These are phyloP conservation scores for Syncephalastrum monosporum DNA, from an alignment of 371 early-diverging fungal genomes.

Conservation along the genomic window DNA sequence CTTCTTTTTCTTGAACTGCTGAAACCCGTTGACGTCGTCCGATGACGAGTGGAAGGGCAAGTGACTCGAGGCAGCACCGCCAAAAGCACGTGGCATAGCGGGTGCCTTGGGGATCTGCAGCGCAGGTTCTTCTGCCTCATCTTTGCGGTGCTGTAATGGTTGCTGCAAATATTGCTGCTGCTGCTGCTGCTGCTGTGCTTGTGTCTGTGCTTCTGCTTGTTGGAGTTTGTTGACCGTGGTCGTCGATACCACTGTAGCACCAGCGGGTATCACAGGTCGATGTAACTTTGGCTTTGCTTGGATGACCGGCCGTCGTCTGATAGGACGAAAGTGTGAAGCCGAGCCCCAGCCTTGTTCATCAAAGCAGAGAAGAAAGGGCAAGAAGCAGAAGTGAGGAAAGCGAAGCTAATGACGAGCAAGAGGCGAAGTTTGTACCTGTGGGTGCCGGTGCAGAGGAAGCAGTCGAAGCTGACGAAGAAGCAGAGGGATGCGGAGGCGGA, in stretches of 20 bases:
- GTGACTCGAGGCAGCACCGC: slow-evolving; percentile 5
- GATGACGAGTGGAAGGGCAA: slow-evolving; percentile 20
- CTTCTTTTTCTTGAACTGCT: slow-evolving; percentile 19
- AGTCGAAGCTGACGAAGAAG: too few relatives aligned
- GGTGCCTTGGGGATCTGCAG: neutral
- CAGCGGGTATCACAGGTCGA: slow-evolving; percentile 44
- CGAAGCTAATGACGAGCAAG: neutral
- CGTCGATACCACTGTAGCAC: slow-evolving; percentile 40
- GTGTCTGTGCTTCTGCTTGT: neutral
- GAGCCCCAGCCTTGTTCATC: slow-evolving; percentile 40
- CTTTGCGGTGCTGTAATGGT: neutral
- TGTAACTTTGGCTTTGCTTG: slow-evolving; percentile 48
- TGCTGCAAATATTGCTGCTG: neutral
- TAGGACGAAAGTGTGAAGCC: slow-evolving; percentile 44
- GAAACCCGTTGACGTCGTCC: slow-evolving; percentile 45
- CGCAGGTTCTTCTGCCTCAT: neutral
- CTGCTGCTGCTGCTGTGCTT: neutral
- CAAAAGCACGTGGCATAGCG: neutral
- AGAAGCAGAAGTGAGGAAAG: neutral
- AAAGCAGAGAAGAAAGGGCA: neutral
- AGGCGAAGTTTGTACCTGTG: slow-evolving; percentile 12
- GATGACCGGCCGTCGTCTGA: slow-evolving; percentile 44
- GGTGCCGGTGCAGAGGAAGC: neutral
- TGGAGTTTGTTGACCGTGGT: slow-evolving; percentile 31
- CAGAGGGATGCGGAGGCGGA: neutral